phyloP scores from a whole-genome alignment of 345 rosid genomes.

The Linum tenue region DNA sequence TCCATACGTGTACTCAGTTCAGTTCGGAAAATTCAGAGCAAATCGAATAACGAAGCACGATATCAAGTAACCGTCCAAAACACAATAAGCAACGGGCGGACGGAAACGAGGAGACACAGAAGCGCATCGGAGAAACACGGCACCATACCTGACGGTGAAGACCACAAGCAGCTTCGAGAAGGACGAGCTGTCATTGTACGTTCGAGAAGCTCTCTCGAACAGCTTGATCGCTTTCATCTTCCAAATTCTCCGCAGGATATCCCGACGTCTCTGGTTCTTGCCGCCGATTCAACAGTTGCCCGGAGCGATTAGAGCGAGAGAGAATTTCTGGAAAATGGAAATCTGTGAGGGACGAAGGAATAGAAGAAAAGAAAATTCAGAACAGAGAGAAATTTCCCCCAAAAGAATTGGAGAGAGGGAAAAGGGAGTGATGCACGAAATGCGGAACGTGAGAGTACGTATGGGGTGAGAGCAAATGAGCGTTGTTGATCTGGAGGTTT shows the following conservation, averaged over 20 bases:
- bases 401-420: background rate
- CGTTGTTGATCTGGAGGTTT: background rate
- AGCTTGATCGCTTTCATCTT: constrained; percentile 52
- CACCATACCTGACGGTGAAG: constrained; percentile 67
- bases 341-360: background rate
- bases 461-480: background rate
- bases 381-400: background rate
- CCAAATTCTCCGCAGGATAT: background rate
- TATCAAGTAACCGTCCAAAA: background rate
- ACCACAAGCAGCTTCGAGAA: constrained; percentile 58
- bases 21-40: background rate
- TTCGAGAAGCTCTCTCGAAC: constrained; percentile 50
- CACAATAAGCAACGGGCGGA: too few relatives aligned
- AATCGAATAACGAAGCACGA: background rate
- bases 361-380: background rate
- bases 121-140: background rate
- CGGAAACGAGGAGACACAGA: background rate
- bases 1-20: too few relatives aligned
- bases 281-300: background rate
- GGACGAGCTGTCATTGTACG: constrained; percentile 56
- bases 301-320: background rate
- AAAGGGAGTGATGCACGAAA: background rate
- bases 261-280: background rate
- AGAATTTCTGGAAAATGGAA: too few relatives aligned
- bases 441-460: background rate